Evolutionary conservation across 2,329 filamentous ascomycete species (phyloP).

Genomic region (Elsinoe ampelina): DNA sequence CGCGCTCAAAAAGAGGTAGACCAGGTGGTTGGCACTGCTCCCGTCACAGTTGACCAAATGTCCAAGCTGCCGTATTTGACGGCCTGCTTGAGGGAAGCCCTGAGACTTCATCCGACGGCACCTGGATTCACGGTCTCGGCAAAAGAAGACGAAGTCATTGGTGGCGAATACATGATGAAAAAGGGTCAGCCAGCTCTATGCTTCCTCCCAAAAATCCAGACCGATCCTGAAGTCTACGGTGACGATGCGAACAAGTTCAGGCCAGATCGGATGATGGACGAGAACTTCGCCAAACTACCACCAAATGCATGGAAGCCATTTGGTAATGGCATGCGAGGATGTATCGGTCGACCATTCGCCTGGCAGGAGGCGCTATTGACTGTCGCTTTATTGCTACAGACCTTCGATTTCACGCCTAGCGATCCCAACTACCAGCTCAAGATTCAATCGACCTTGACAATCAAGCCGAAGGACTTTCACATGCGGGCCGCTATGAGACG

Average conservation of each 20-base stretch:
- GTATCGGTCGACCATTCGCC: slow-evolving; percentile 64
- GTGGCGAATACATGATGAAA: slow-evolving; percentile 52
- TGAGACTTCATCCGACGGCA: slow-evolving; percentile 52
- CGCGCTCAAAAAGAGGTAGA: slow-evolving; percentile 62
- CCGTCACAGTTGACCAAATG: slow-evolving; percentile 53
- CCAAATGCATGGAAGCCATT: slow-evolving; percentile 47
- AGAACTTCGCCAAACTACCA: slow-evolving; percentile 47
- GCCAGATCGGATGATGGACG: slow-evolving; percentile 64
- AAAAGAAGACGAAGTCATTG: slow-evolving; percentile 43
- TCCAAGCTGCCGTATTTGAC: slow-evolving; percentile 56
- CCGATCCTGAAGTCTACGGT: slow-evolving; percentile 56
- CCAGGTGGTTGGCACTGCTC: slow-evolving; percentile 48
- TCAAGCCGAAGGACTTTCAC: slow-evolving; percentile 55
- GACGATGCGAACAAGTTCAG: slow-evolving; percentile 56
- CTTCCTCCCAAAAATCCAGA: slow-evolving; percentile 47
- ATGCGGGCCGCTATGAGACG: slow-evolving; percentile 50
- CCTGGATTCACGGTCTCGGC: slow-evolving; percentile 48
- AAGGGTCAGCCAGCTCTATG: slow-evolving; percentile 43
- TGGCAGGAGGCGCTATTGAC: slow-evolving; percentile 62
- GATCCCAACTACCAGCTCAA: slow-evolving; percentile 52
- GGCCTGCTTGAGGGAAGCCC: slow-evolving; percentile 57
- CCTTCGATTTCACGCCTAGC: slow-evolving; percentile 57
- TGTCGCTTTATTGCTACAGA: slow-evolving; percentile 57
- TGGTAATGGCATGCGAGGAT: slow-evolving; percentile 60
- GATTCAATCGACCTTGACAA: slow-evolving; percentile 48